phyloP scores from a whole-genome alignment of 2,329 filamentous ascomycete genomes.

The Monosporascus sp. region DNA sequence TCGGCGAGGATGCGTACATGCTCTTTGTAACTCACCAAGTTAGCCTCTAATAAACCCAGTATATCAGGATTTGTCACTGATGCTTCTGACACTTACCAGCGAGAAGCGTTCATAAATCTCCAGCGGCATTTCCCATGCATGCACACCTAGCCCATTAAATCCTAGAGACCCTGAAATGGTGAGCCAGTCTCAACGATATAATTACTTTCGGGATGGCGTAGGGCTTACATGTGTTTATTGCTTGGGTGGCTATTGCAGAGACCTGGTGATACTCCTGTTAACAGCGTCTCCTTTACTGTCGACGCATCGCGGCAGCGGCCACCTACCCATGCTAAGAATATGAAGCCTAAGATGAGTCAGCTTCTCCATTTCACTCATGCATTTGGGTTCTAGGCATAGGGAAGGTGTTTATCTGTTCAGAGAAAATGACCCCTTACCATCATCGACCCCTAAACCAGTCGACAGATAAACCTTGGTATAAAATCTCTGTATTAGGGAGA shows the following conservation, averaged over 20 bases:
- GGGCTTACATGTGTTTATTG: background rate
- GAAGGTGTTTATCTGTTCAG: background rate
- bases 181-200: background rate
- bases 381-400: background rate
- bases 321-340: background rate
- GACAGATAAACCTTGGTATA: constrained; percentile 25
- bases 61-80: background rate
- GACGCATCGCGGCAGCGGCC: background rate
- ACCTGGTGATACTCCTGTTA: background rate
- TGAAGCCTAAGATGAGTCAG: constrained; percentile 9
- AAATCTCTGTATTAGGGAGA: constrained; percentile 21
- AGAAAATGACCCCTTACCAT: constrained; percentile 2
- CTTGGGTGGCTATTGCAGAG: background rate
- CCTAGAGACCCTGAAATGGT: constrained; percentile 1
- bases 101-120: constrained; percentile 5
- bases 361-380: background rate
- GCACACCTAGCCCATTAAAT: constrained; percentile 2
- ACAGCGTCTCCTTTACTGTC: background rate
- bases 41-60: too few species aligned
- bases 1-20: background rate
- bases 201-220: background rate
- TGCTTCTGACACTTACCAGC: constrained; percentile 4
- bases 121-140: constrained; percentile 14
- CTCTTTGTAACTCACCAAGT: background rate
- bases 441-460: constrained; percentile 10